phyloP scores from a whole-genome alignment of 2,329 filamentous ascomycete genomes.

The Ceratocystis cubensis region DNA sequence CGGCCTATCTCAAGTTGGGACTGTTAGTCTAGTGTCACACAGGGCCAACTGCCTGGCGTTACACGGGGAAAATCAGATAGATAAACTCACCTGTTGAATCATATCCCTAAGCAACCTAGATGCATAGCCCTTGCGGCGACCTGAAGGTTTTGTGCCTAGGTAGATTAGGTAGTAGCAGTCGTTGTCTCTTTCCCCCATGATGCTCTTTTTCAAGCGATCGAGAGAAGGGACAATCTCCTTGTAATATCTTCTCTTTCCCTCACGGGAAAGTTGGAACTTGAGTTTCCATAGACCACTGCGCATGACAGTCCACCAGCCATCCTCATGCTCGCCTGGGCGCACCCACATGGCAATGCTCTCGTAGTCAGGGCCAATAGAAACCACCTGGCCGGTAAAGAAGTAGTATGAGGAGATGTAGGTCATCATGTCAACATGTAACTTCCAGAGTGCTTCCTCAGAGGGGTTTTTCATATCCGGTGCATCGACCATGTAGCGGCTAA shows the following conservation, averaged over 20 bases:
- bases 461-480: conserved; percentile 52
- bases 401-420: conserved; percentile 67
- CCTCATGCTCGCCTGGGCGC: conserved; percentile 60
- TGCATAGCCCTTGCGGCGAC: conserved; percentile 61
- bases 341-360: conserved; percentile 73
- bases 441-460: conserved; percentile 58
- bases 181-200: conserved; percentile 53
- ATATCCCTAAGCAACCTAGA: conserved; percentile 59
- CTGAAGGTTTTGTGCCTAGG: conserved; percentile 59
- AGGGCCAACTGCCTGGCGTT: background rate
- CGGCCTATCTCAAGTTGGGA: conserved; percentile 39
- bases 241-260: conserved; percentile 64
- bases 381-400: conserved; percentile 59
- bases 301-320: conserved; percentile 58
- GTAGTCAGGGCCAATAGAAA: conserved; percentile 61
- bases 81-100: conserved; percentile 42
- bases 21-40: conserved; percentile 1
- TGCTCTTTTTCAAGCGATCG: conserved; percentile 55
- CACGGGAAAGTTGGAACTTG: conserved; percentile 57
- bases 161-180: conserved; percentile 75
- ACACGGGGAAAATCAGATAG: background rate
- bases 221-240: conserved; percentile 63
- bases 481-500: conserved; percentile 63
- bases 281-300: conserved; percentile 69
- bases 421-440: conserved; percentile 63